These are phyloP conservation scores for Centrapalus pauciflorus DNA, from an alignment of 129 eudicot species.

Conservation along the genomic window DNA sequence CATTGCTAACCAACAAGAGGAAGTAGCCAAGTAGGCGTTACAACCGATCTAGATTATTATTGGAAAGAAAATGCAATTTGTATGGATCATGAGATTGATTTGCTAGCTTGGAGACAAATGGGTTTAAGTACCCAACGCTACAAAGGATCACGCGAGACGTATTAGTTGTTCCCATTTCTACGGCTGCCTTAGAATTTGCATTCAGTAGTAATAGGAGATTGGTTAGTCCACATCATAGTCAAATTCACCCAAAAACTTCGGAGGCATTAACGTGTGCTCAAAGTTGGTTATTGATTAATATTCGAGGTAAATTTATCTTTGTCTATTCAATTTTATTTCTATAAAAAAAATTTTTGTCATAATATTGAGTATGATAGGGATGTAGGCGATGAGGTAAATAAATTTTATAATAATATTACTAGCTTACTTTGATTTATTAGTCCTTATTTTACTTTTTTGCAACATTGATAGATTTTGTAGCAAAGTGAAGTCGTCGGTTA, in stretches of 20 bases:
- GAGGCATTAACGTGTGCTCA: conserved; percentile 9
- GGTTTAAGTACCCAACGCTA: conserved; percentile 14
- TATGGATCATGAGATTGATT: not conserved
- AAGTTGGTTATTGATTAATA: conserved; percentile 5
- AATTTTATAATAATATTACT: no score
- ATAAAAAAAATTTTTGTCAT: not conserved
- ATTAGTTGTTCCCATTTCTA: conserved; percentile 14
- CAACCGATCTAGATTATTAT: not conserved
- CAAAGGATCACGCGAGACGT: conserved; percentile 17
- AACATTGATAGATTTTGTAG: no score
- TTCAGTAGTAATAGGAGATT: conserved; percentile 5
- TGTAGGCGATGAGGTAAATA: not conserved
- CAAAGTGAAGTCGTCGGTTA: no score
- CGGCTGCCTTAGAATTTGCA: conserved; percentile 10
- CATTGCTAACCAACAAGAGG: not conserved
- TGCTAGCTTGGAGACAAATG: conserved; percentile 2
- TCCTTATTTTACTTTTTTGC: no score
- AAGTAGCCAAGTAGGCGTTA: not conserved
- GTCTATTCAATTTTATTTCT: not conserved
- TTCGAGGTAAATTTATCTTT: not conserved
- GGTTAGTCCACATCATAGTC: conserved; percentile 8
- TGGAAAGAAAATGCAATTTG: no score
- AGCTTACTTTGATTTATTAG: no score
- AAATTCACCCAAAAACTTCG: not conserved
- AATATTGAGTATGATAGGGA: not conserved